Conservation (phyloP, 139 green algal genomes). For the Yamagishiella unicocca region DNA sequence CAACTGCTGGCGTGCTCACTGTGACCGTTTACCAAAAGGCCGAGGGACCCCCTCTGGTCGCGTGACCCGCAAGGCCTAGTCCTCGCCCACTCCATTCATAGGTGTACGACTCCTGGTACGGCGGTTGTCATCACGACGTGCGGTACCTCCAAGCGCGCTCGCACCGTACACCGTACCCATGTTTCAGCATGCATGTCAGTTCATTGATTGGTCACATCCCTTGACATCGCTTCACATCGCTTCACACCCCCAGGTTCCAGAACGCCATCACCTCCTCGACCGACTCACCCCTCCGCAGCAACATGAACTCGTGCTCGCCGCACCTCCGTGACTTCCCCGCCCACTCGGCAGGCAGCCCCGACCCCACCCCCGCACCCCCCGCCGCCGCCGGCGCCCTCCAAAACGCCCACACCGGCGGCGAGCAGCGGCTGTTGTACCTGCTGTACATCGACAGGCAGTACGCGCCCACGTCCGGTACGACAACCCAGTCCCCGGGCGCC, state of each 20-base stretch:
- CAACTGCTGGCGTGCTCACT: too few species aligned
- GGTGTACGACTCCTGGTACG: too few species aligned
- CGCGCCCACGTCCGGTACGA: constrained; percentile 53
- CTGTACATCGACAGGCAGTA: constrained; percentile 64
- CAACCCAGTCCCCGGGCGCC: constrained; percentile 48
- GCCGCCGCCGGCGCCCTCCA: background rate
- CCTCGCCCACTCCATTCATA: too few species aligned
- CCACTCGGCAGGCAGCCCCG: background rate
- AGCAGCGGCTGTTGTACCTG: constrained; percentile 62
- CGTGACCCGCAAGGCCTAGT: too few species aligned
- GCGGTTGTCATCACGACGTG: too few species aligned
- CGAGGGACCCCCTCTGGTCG: too few species aligned
- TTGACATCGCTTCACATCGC: background rate
- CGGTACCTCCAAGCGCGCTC: too few species aligned
- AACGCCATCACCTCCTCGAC: constrained; percentile 58
- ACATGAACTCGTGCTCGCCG: background rate
- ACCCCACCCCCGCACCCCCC: background rate
- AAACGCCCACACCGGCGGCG: constrained; percentile 53
- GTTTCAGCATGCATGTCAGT: too few species aligned
- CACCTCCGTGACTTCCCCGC: background rate
- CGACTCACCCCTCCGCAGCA: constrained; percentile 52
- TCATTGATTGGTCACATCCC: too few species aligned
- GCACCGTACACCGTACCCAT: too few species aligned
- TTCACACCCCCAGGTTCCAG: constrained; percentile 43
- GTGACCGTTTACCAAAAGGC: too few species aligned